A percentile compares a stretch with the other conserved stretches of the same genome.
Conservation (phyloP, 495 filamentous ascomycete species). For the Penicillium malachiteum region DNA sequence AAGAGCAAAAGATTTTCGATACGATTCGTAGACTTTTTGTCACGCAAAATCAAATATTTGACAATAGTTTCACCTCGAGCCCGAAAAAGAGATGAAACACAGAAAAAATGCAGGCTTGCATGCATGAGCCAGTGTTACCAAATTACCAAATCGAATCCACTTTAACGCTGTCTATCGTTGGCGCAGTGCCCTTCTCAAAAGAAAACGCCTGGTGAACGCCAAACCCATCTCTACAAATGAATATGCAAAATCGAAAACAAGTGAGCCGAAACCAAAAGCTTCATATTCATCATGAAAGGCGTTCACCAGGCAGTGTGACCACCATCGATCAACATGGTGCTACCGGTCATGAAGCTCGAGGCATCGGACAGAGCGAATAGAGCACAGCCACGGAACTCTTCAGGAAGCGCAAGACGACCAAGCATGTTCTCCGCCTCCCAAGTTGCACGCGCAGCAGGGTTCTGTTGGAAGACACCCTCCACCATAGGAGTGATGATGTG, state of each 20-base stretch:
- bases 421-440: constrained; percentile 74
- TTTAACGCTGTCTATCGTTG: background rate
- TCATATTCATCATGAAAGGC: background rate
- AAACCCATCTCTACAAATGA: background rate
- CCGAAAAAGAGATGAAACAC: background rate
- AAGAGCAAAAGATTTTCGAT: background rate
- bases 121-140: background rate
- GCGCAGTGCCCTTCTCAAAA: too few species aligned
- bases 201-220: background rate
- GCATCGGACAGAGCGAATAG: constrained; percentile 62
- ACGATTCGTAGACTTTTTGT: background rate
- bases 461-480: constrained; percentile 61
- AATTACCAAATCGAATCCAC: background rate
- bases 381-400: constrained; percentile 66
- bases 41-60: background rate
- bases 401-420: constrained; percentile 58
- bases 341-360: constrained; percentile 71
- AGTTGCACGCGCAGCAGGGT: constrained; percentile 54
- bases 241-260: background rate
- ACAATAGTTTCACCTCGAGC: background rate
- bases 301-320: constrained; percentile 59
- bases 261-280: background rate
- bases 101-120: background rate
- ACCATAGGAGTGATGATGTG: constrained; percentile 77
- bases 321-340: constrained; percentile 59